Percentiles rank a stretch among this genome's conserved stretches.
Evolutionary conservation across 352 stramenopile genomes (phyloP).

Genomic region (Phytophthora boehmeriae): DNA sequence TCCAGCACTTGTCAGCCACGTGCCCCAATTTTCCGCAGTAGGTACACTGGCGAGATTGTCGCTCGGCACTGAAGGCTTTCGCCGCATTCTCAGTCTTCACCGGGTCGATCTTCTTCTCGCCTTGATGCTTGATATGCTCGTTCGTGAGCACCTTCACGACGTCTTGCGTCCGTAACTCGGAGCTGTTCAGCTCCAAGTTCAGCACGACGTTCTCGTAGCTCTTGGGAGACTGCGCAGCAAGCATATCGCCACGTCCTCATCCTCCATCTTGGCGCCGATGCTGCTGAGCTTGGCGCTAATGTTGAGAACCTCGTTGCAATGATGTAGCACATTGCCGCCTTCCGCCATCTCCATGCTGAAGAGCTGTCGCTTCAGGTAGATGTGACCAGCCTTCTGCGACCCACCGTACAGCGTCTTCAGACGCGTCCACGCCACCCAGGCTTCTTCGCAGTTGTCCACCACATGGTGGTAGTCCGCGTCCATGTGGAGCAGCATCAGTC

Average conservation of each 20-base stretch:
- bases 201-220: conserved; percentile 19
- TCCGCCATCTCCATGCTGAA: conserved; percentile 18
- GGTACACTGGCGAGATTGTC: conserved; percentile 8
- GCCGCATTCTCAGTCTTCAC: conserved; percentile 9
- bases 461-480: conserved; percentile 19
- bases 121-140: conserved; percentile 12
- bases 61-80: conserved; percentile 15
- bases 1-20: conserved; percentile 14
- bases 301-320: conserved; percentile 19
- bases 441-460: conserved; percentile 17
- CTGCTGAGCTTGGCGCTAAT: conserved; percentile 9
- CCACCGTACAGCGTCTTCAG: conserved; percentile 8
- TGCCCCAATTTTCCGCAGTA: conserved; percentile 25
- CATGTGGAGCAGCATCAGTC: conserved; percentile 23
- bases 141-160: conserved; percentile 13
- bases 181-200: conserved; percentile 11
- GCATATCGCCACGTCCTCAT: conserved; percentile 18
- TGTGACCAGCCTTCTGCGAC: conserved; percentile 16
- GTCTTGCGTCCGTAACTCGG: conserved; percentile 7
- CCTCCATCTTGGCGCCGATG: conserved; percentile 12
- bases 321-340: conserved; percentile 17
- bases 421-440: conserved; percentile 10
- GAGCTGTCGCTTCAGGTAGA: conserved; percentile 17
- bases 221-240: conserved; percentile 11
- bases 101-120: conserved; percentile 8